phyloP scores from a whole-genome alignment of 352 stramenopile species.

The Peronospora farinosa region DNA sequence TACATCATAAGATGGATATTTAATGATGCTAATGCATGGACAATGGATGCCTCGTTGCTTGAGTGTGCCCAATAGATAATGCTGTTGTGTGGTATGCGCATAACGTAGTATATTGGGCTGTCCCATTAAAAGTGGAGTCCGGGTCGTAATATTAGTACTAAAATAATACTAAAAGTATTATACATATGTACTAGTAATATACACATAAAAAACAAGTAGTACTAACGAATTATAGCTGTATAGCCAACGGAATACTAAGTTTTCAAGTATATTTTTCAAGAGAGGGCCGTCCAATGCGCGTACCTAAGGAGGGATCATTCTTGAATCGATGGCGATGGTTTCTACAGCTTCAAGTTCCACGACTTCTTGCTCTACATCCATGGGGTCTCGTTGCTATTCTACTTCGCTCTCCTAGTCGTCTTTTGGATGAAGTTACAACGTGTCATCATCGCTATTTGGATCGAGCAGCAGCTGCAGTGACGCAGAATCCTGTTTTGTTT shows the following conservation, averaged over 20 bases:
- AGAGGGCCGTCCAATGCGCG: constrained; percentile 4
- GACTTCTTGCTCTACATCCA: constrained; percentile 36
- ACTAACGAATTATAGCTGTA: too few relatives aligned
- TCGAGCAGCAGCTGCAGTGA: constrained; percentile 54
- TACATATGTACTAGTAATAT: too few relatives aligned
- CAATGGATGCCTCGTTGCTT: not conserved
- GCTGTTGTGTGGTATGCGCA: not conserved
- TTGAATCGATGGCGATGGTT: constrained; percentile 22
- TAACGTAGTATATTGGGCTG: not conserved
- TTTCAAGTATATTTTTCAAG: too few relatives aligned
- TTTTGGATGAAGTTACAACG: constrained; percentile 54
- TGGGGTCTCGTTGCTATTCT: constrained; percentile 52
- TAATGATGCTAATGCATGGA: constrained; percentile 17
- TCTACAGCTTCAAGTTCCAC: constrained; percentile 17
- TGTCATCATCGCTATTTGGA: constrained; percentile 69
- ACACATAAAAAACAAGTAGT: too few relatives aligned
- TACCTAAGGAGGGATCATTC: not conserved
- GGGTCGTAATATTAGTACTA: too few relatives aligned
- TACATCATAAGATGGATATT: constrained; percentile 19
- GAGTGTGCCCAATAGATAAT: not conserved
- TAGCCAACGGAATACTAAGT: too few relatives aligned
- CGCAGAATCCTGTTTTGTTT: constrained; percentile 70
- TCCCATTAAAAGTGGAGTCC: too few relatives aligned
- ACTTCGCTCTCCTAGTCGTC: constrained; percentile 48
- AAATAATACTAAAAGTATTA: too few relatives aligned